Base-by-base conservation (phyloP, 768 basidiomycete genomes). In the Pholiota microspora region DNA sequence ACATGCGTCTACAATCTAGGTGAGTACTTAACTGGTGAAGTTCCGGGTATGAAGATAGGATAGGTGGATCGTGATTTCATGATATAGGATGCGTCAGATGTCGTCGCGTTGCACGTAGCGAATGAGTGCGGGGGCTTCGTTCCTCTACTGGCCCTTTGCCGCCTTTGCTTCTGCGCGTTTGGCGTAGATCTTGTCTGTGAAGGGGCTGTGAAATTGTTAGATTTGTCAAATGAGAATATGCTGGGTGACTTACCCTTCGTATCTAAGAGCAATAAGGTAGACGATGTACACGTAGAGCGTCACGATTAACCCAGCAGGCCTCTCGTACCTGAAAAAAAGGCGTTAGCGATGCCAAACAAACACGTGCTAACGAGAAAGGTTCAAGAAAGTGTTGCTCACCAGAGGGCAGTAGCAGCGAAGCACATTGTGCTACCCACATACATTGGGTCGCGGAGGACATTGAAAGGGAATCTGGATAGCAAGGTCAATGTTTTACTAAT, bases 361-460 rank as follows among this genome's bases (percentile, higher is more conserved):
- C 36, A 56, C 34, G 48, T 49, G 21, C 21, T 12, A 54, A 13
- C 18, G 34, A 18, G 8, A 42, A 45, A 34, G 10, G 7, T 28
- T 44, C 23, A 31, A 40, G 16, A 21, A 10, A 42, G 4, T 21
- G 18, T 42, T 12, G 40, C 86, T 63, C 55, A 94, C 94, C 93
- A 96, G 29, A 99, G 76, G 0, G 96, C 89, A 1, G 83, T 85
- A 18, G 86, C 95, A 32, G 83, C 72, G 73, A 98, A 98, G 67
- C 86, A 91, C 75, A 99, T 73, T 4, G 94, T 94, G 65, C 89
- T 93, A 7, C 96, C 96, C 44, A 94, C 89, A 66, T 99, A 98
- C 96, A 99, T 99, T 0, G 96, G 96, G 69, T 97, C 88, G 16
- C 83, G 78, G 36, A 95, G 77, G 45, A 97, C 80, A 67, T 96